Evolutionary conservation across 2,329 filamentous ascomycete species (phyloP), one percentile per base, ranked within the genome.

Genomic region (Whalleya microplaca): DNA sequence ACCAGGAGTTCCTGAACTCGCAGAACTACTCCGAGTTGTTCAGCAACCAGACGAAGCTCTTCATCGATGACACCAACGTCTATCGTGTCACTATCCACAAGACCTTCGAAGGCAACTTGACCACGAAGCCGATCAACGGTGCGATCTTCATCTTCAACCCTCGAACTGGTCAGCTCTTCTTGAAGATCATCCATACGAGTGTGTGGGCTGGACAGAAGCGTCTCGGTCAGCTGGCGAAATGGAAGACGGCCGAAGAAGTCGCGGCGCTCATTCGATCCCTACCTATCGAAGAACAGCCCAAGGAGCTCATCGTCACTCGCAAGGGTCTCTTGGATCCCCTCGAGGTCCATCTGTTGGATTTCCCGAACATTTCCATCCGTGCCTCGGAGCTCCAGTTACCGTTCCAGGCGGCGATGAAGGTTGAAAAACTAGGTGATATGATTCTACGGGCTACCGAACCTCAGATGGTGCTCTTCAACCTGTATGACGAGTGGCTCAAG

Each of bases 101-200:
- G 85, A 99, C 95, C 0, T 99, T 99, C 62, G 95, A 99, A 75
- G 95, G 95, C 68, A 99, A 99, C 72, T 81, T 99, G 84, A 99
- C 95, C 0, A 99, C 95, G 1, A 99, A 99, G 77, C 95, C 95
- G 2, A 99, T 99, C 82, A 99, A 99, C 73, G 95, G 95, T 72
- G 95, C 96, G 45, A 98, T 99, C 73, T 99, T 99, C 81, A 99
- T 99, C 72, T 98, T 99, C 85, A 99, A 99, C 73, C 95, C 96
- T n/a, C 87, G 94, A 56, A 99, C 95, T 50, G 95, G 95, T 48
- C 95, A 99, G 71, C 78, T 99, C 41, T 99, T 99, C 86, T 77
- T 99, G 71, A 99, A 99, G 83, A 98, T 99, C 67, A 99, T 99
- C 65, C 96, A 99, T 76, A 99, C 95, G 1, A 97, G 93, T 71